Percentiles rank a stretch among this genome's conserved stretches.
Evolutionary conservation across 108 stramenopile species (phyloP).

Genomic region (Nitzschia sp.): DNA sequence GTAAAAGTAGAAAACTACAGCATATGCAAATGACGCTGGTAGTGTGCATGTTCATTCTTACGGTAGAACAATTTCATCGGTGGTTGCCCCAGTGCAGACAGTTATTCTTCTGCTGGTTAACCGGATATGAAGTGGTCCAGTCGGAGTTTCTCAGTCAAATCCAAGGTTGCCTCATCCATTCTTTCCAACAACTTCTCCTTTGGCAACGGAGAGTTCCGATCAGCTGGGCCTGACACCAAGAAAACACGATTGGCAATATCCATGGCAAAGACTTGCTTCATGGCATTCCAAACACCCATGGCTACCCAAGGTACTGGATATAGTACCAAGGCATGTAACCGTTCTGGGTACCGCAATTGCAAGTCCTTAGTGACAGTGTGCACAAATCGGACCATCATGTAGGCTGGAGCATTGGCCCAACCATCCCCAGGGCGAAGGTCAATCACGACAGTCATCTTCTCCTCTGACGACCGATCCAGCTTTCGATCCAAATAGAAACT

Average conservation of each 20-base stretch:
- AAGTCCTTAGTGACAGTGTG: constrained; percentile 36
- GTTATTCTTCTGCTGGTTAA: not conserved
- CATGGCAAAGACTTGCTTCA: constrained; percentile 45
- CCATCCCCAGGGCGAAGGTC: constrained; percentile 67
- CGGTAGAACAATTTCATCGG: not conserved
- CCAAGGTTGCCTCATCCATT: constrained; percentile 46
- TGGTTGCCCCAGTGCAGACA: not conserved
- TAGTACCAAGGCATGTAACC: constrained; percentile 47
- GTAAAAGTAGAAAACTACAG: constrained; percentile 6
- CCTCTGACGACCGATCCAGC: constrained; percentile 46
- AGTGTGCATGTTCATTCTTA: not conserved
- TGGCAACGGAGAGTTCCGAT: constrained; percentile 41
- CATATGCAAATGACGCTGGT: not conserved
- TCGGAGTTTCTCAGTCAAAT: constrained; percentile 21
- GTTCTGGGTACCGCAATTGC: constrained; percentile 45
- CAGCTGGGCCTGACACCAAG: constrained; percentile 51
- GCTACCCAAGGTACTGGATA: constrained; percentile 59
- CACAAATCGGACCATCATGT: constrained; percentile 56
- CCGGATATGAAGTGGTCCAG: constrained; percentile 7
- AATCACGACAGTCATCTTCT: constrained; percentile 53
- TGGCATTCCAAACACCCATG: constrained; percentile 49
- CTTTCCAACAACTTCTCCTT: constrained; percentile 34
- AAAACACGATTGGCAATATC: constrained; percentile 39
- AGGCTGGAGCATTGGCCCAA: constrained; percentile 60
- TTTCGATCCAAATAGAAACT: constrained; percentile 60